These are phyloP conservation scores for Alternaria sp. DNA, from an alignment of 2,329 filamentous ascomycete species.

Conservation along the genomic window DNA sequence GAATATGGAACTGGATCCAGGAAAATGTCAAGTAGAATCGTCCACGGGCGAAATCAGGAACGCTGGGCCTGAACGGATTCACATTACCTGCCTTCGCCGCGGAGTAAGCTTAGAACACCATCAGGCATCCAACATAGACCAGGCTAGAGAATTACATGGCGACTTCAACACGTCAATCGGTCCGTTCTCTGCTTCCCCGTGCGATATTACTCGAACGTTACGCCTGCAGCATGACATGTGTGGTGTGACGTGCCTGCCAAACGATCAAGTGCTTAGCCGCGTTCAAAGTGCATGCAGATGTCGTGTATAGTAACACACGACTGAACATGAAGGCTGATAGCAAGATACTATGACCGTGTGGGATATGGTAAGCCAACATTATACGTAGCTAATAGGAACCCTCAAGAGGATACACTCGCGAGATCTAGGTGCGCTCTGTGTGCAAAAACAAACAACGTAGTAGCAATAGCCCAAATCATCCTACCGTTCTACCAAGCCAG, in stretches of 20 bases:
- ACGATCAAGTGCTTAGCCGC: not conserved
- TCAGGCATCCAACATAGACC: not conserved
- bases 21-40: conserved; percentile 22
- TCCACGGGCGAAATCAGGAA: not conserved
- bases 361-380: not conserved
- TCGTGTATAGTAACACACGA: not conserved
- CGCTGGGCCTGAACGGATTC: not conserved
- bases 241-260: not conserved
- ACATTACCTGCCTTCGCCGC: not conserved
- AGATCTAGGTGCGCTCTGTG: not conserved
- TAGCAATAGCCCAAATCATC: not conserved
- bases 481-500: not conserved
- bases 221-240: not conserved
- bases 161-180: not conserved
- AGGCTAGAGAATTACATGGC: not conserved
- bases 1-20: conserved; percentile 52
- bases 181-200: not conserved
- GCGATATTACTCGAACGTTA: not conserved
- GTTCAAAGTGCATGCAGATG: not conserved
- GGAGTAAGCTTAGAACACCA: not conserved
- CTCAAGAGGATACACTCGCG: not conserved
- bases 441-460: not conserved
- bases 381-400: not conserved
- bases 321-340: not conserved
- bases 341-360: not conserved